Conservation (phyloP, 2,329 filamentous ascomycete species). For the Aureobasidium sp. region DNA sequence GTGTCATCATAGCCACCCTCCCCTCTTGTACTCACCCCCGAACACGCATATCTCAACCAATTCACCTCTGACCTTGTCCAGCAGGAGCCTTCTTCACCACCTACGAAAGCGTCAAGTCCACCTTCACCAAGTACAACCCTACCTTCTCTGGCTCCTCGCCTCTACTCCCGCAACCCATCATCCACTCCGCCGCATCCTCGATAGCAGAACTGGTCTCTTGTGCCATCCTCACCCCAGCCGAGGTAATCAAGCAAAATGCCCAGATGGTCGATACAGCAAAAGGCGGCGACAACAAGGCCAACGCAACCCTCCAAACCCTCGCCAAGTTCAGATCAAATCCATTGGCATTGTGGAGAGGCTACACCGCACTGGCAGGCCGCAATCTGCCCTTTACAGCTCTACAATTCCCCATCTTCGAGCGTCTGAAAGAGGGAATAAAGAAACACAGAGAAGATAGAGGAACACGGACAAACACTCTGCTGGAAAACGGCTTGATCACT, state of each 20-base stretch:
- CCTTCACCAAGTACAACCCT: slow-evolving; percentile 47
- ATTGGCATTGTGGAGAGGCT: slow-evolving; percentile 57
- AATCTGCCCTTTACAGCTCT: slow-evolving; percentile 83
- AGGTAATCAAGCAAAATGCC: slow-evolving; percentile 89
- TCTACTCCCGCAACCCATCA: slow-evolving; percentile 56
- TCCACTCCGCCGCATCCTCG: slow-evolving; percentile 67
- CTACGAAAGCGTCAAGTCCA: slow-evolving; percentile 67
- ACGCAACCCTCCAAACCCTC: slow-evolving; percentile 50
- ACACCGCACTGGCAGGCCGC: slow-evolving; percentile 69
- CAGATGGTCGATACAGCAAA: slow-evolving; percentile 59
- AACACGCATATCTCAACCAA: neutral
- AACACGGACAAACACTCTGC: slow-evolving; percentile 36
- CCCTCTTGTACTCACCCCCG: slow-evolving; percentile 56
- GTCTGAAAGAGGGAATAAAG: slow-evolving; percentile 50
- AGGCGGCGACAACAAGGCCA: slow-evolving; percentile 26
- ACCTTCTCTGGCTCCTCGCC: slow-evolving; percentile 29
- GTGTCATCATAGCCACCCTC: slow-evolving; percentile 76
- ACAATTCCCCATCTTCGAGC: slow-evolving; percentile 82
- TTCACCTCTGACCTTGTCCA: slow-evolving; percentile 28
- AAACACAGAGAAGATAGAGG: slow-evolving; percentile 34
- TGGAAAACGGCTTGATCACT: slow-evolving; percentile 63
- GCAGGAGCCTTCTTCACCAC: slow-evolving; percentile 85
- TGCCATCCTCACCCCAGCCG: slow-evolving; percentile 76
- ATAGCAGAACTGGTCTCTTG: slow-evolving; percentile 78
- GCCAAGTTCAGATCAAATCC: slow-evolving; percentile 48